Conservation (phyloP, 2,329 filamentous ascomycete genomes). For the Talaromyces pinophilus region DNA sequence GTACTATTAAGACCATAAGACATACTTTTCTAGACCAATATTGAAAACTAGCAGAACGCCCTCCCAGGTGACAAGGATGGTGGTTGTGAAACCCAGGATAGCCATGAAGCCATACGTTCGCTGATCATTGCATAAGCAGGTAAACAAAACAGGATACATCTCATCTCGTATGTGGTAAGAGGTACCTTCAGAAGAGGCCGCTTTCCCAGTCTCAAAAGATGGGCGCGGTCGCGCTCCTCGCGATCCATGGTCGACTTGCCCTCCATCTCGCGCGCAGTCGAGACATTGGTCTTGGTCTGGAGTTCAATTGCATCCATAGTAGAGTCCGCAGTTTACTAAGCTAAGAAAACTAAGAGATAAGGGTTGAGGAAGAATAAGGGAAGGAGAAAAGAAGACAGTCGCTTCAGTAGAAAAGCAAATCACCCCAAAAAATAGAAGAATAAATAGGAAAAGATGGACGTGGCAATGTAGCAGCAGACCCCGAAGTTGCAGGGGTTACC, state of each 20-base stretch:
- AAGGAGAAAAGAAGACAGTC: not conserved
- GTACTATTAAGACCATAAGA: not conserved
- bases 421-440: too few species aligned
- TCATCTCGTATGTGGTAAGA: too few species aligned
- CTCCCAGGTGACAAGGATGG: conserved; percentile 13
- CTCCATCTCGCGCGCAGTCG: conserved; percentile 3
- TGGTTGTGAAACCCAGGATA: conserved; percentile 8
- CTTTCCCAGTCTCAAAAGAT: conserved; percentile 10
- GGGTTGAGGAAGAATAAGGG: not conserved
- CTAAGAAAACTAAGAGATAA: not conserved
- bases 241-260: not conserved
- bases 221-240: conserved; percentile 7
- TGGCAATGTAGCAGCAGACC: not conserved
- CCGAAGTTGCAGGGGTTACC: not conserved
- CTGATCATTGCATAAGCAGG: not conserved
- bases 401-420: not conserved
- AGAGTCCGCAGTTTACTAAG: not conserved
- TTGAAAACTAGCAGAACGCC: conserved; percentile 10
- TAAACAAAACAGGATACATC: not conserved
- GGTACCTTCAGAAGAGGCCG: conserved; percentile 12
- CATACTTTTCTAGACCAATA: not conserved
- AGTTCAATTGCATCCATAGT: conserved; percentile 8
- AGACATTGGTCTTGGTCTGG: conserved; percentile 5
- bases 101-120: conserved; percentile 5
- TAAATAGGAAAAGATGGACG: conserved; percentile 2